Conservation (phyloP, 176 grass and related monocot species). For the Paspalum vaginatum region DNA sequence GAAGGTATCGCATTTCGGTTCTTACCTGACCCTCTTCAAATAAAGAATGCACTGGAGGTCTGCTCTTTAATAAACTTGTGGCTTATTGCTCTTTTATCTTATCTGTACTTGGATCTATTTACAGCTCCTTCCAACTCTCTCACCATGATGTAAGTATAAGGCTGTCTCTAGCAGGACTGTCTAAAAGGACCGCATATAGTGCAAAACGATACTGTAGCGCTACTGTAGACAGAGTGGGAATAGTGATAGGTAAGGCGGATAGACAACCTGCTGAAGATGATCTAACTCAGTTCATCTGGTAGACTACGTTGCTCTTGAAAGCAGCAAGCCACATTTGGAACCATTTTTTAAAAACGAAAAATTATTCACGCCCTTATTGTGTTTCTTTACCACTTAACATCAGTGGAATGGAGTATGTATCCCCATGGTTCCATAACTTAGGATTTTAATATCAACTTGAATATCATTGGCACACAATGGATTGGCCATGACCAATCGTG, state of each 20-base stretch:
- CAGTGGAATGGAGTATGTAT: not conserved
- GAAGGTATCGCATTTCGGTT: conserved; percentile 93
- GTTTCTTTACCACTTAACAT: not conserved
- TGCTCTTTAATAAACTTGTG: conserved; percentile 24
- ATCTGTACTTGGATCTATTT: conserved; percentile 23
- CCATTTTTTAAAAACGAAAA: too few relatives aligned
- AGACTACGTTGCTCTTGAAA: not conserved
- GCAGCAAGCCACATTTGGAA: not conserved
- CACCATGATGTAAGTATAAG: not conserved
- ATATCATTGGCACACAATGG: not conserved
- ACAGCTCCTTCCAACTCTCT: not conserved
- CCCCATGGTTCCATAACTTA: not conserved
- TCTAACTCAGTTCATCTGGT: conserved; percentile 9
- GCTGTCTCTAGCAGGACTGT: too few relatives aligned
- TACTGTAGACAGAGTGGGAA: too few relatives aligned
- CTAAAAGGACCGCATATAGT: too few relatives aligned
- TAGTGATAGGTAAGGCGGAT: too few relatives aligned
- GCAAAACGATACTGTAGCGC: too few relatives aligned
- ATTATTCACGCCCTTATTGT: not conserved
- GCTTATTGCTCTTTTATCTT: conserved; percentile 33
- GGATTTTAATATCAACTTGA: not conserved
- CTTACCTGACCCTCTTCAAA: conserved; percentile 96
- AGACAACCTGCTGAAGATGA: too few relatives aligned
- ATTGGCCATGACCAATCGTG: not conserved
- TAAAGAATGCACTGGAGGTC: conserved; percentile 89